Percentiles rank a stretch among this genome's conserved stretches.
phyloP scores from a whole-genome alignment of 2,329 filamentous ascomycete species.

The Clarireedia paspali region DNA sequence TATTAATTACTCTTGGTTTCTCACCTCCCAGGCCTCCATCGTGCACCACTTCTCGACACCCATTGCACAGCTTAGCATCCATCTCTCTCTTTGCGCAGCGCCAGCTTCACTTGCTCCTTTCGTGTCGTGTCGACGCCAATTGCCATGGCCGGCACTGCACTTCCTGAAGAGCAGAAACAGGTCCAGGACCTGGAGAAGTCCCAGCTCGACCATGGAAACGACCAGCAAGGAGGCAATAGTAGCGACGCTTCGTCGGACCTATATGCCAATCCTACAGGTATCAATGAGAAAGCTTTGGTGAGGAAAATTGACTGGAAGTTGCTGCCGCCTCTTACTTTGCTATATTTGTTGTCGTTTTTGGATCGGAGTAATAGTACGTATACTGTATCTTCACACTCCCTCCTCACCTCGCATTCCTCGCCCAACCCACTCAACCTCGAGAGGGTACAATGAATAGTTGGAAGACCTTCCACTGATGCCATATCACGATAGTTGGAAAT shows the following conservation, averaged over 20 bases:
- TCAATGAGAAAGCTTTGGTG: constrained; percentile 51
- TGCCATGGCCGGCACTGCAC: too few relatives aligned
- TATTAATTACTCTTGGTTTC: too few relatives aligned
- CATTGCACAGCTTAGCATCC: too few relatives aligned
- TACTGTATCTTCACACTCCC: background rate
- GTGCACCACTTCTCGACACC: too few relatives aligned
- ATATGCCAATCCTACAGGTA: constrained; percentile 17
- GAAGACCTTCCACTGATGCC: background rate
- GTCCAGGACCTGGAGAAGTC: background rate
- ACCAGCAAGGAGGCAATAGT: background rate
- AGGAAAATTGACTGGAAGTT: constrained; percentile 47
- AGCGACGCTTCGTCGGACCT: constrained; percentile 14
- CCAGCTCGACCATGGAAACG: background rate
- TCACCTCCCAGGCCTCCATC: too few relatives aligned
- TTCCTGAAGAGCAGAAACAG: too few relatives aligned
- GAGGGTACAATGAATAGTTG: background rate
- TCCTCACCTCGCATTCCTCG: too few relatives aligned
- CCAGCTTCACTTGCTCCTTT: too few relatives aligned
- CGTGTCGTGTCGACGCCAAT: too few relatives aligned
- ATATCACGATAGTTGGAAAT: constrained; percentile 42
- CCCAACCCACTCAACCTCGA: background rate
- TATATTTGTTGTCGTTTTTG: constrained; percentile 50
- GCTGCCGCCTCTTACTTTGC: constrained; percentile 44
- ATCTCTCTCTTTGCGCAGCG: too few relatives aligned
- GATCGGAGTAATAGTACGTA: constrained; percentile 49